phyloP scores from a whole-genome alignment of 495 filamentous ascomycete genomes.

The Viridothelium virens region DNA sequence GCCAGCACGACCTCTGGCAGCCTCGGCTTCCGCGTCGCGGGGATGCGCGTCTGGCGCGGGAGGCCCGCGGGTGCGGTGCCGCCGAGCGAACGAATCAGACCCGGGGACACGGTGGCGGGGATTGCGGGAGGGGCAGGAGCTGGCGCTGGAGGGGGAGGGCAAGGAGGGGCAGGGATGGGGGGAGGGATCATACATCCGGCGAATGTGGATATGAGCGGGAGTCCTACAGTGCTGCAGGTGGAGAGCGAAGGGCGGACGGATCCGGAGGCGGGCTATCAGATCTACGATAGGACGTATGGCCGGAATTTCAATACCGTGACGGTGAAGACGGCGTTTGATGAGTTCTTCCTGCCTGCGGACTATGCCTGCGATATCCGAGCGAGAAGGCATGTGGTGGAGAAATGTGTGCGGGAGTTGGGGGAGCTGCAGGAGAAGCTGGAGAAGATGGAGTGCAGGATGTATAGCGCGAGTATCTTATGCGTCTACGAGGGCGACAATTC shows the following conservation, averaged over 20 bases:
- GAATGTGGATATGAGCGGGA: background rate
- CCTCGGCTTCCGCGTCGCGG: conserved; percentile 80
- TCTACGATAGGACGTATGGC: conserved; percentile 86
- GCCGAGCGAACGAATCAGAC: conserved; percentile 32
- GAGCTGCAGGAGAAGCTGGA: conserved; percentile 63
- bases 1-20: conserved; percentile 70
- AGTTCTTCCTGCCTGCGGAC: conserved; percentile 22
- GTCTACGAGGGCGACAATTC: conserved; percentile 83
- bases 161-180: conserved; percentile 40
- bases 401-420: conserved; percentile 50
- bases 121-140: background rate
- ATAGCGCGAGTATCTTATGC: conserved; percentile 79
- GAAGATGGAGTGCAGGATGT: conserved; percentile 83
- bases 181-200: conserved; percentile 28
- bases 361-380: conserved; percentile 21
- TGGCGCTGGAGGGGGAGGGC: conserved; percentile 34
- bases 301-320: conserved; percentile 62
- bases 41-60: conserved; percentile 87
- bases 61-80: conserved; percentile 31
- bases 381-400: conserved; percentile 16
- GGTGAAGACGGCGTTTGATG: conserved; percentile 60
- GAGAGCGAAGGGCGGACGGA: background rate
- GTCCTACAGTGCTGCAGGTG: background rate
- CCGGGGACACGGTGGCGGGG: background rate
- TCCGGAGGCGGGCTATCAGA: conserved; percentile 52